Conservation (phyloP, 169 alveolate genomes). For the Plasmodium chabaudi region DNA sequence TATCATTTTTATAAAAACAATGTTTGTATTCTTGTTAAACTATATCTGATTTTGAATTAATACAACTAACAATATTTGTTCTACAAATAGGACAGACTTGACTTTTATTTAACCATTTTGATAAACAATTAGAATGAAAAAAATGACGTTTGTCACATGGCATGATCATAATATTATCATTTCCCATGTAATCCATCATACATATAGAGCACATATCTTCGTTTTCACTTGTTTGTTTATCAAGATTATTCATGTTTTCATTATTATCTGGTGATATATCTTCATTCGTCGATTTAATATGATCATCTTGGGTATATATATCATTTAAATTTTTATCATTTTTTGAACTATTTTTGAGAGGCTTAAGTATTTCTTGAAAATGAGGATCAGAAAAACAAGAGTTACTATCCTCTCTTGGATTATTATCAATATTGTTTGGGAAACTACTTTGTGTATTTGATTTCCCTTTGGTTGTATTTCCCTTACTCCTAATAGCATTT, state of each 20-base stretch:
- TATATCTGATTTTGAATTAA: conserved; percentile 31
- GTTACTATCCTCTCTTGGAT: neutral
- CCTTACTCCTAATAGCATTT: conserved; percentile 26
- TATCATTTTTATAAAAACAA: too few relatives aligned
- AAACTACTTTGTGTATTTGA: neutral
- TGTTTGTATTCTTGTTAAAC: neutral
- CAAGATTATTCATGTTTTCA: conserved; percentile 49
- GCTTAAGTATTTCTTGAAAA: conserved; percentile 26
- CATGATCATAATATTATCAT: conserved; percentile 80
- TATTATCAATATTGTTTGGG: neutral
- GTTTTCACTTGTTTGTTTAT: conserved; percentile 8
- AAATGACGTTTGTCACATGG: conserved; percentile 86
- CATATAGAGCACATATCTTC: conserved; percentile 62
- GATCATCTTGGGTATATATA: neutral
- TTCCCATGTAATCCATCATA: conserved; percentile 73
- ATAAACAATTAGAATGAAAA: conserved; percentile 82
- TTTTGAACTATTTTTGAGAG: conserved; percentile 4
- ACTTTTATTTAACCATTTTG: conserved; percentile 82
- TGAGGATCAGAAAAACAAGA: neutral
- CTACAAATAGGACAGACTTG: conserved; percentile 86
- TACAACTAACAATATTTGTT: conserved; percentile 76
- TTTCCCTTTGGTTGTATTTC: conserved; percentile 8
- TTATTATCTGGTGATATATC: conserved; percentile 43
- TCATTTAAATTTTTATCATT: neutral
- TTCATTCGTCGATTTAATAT: neutral